Evolutionary conservation across 2,329 filamentous ascomycete genomes (phyloP).

Genomic region (Hymenoscyphus scutula): DNA sequence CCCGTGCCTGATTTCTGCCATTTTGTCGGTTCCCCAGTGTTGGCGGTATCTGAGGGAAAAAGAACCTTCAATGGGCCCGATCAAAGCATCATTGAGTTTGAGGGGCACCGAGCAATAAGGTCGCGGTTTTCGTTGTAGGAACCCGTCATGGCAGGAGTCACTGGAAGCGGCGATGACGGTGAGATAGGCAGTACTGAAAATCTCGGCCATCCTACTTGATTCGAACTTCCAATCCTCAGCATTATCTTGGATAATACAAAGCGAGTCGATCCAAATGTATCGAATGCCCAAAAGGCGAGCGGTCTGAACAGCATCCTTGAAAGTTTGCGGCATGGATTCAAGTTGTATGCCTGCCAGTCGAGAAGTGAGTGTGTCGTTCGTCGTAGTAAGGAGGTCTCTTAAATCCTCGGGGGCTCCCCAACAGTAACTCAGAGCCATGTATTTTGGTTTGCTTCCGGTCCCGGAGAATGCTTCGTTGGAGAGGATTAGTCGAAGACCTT

Average conservation of each 20-base stretch:
- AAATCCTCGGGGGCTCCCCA: slow-evolving; percentile 13
- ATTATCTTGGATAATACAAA: slow-evolving; percentile 37
- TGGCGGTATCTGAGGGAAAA: slow-evolving; percentile 15
- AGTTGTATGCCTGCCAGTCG: slow-evolving; percentile 4
- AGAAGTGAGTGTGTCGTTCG: slow-evolving; percentile 9
- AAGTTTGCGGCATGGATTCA: slow-evolving; percentile 19
- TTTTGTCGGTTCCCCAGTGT: slow-evolving; percentile 17
- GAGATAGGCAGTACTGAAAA: slow-evolving; percentile 24
- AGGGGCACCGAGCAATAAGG: slow-evolving; percentile 7
- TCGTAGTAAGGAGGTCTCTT: slow-evolving; percentile 19
- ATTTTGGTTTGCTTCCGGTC: background rate
- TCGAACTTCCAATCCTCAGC: slow-evolving; percentile 33
- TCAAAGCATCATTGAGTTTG: background rate
- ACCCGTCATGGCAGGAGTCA: slow-evolving; percentile 17
- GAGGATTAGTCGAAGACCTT: background rate
- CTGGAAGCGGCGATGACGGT: slow-evolving; percentile 18
- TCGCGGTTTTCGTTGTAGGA: slow-evolving; percentile 12
- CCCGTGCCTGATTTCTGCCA: slow-evolving; percentile 16
- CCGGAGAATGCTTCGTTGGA: background rate
- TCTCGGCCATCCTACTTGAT: slow-evolving; percentile 30
- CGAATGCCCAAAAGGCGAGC: slow-evolving; percentile 29
- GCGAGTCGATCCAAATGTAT: slow-evolving; percentile 38
- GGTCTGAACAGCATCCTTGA: slow-evolving; percentile 14
- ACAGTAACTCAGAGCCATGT: slow-evolving; percentile 20
- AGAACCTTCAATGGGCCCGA: background rate